Conservation (phyloP, 2,329 filamentous ascomycete species). For the Penicillium sclerotigenum region DNA sequence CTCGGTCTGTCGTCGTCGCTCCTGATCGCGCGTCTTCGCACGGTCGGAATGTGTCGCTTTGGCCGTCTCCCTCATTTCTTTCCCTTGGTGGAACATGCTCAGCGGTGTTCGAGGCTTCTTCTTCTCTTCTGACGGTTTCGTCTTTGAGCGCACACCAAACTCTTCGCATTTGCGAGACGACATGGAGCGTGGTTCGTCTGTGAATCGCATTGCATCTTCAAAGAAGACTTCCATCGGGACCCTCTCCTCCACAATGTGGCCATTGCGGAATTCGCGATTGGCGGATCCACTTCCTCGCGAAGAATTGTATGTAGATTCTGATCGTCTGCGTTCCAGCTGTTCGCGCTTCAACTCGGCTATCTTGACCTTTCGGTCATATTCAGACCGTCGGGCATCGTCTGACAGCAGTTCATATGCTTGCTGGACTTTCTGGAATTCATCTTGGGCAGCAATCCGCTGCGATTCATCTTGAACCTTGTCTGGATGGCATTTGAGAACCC, state of each 20-base stretch:
- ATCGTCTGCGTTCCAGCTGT: conserved; percentile 46
- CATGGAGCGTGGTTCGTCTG: conserved; percentile 38
- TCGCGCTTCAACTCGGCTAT: conserved; percentile 63
- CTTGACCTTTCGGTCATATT: conserved; percentile 74
- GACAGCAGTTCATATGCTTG: conserved; percentile 88
- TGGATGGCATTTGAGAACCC: conserved; percentile 83
- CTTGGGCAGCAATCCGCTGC: conserved; percentile 72
- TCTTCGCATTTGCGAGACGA: conserved; percentile 43
- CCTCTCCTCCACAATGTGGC: conserved; percentile 45
- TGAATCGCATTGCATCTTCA: conserved; percentile 38
- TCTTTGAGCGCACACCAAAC: conserved; percentile 31
- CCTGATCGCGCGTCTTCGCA: conserved; percentile 43
- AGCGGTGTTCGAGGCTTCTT: conserved; percentile 32
- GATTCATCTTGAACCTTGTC: conserved; percentile 82
- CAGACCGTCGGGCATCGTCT: conserved; percentile 67
- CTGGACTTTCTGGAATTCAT: conserved; percentile 89
- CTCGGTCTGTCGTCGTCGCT: conserved; percentile 40
- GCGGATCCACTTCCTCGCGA: conserved; percentile 21
- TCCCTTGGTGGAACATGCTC: conserved; percentile 28
- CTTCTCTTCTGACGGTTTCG: conserved; percentile 38
- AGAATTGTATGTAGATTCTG: conserved; percentile 20
- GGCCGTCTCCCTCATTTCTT: conserved; percentile 33
- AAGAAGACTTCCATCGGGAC: conserved; percentile 37
- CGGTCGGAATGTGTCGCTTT: conserved; percentile 35
- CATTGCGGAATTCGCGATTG: conserved; percentile 41